Base-by-base conservation (phyloP, 2,329 filamentous ascomycete species). In the Teratosphaeria epicoccoides region DNA sequence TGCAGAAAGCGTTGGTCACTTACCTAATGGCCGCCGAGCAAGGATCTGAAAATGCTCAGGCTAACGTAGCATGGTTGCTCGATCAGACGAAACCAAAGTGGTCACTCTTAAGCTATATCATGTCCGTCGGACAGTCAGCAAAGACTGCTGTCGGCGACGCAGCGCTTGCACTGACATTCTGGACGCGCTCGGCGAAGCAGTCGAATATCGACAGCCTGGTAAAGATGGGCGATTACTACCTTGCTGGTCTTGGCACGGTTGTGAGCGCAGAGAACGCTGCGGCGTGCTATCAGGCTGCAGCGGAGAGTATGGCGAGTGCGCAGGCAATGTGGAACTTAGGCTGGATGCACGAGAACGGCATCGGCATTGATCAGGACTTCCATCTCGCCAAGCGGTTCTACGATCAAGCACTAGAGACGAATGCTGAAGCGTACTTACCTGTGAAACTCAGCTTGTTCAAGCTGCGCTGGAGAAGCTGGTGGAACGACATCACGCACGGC, bases 271-370 rank as follows among this genome's bases (percentile, higher is more conserved):
- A 90, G 61, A 95, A 95, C 68, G 94, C 94, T 5, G 89, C 90
- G 0, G 83, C 86, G 44, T 98, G 93, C 72, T 98, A 98, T 63
- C 85, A 87, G 49, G 87, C 88, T 3, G 93, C 93, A 1, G 90
- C 90, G 0, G 93, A 98, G 65, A 89, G 87, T 54, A 83, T 91
- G 60, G 85, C 89, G 64, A 95, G 88, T 61, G 93, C 91, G 2
- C 94, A 98, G 70, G 93, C 94, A 12, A 81, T 96, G 52, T 98
- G 89, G 80, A 97, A 98, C 63, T 76, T 98, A 12, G 94, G 93
- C 4, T 98, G 93, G 93, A 97, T 98, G 91, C 89, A 98, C 64
- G 93, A 98, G 70, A 96, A 97, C 63, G 93, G 93, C 6, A 77
- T 97, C 47, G 88, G 90, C 1, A 80, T 97, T 20, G 85, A 87